Evolutionary conservation across 73 alveolate genomes (phyloP).

Genomic region (Paramecium tetraurelia): DNA sequence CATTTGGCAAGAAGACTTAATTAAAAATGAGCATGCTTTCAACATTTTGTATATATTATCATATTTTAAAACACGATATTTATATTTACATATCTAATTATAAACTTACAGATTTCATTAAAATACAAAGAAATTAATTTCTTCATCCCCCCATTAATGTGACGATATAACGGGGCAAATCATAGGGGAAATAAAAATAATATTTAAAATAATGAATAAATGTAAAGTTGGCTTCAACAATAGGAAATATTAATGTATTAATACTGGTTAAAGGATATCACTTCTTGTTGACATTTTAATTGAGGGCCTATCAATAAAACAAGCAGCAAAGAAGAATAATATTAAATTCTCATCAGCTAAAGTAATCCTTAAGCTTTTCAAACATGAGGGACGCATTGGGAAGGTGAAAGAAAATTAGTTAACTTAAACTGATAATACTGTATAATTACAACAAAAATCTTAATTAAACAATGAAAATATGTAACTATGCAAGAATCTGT

Average conservation of each 20-base stretch:
- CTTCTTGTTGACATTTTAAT: neutral
- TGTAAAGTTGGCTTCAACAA: neutral
- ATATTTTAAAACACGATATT: neutral
- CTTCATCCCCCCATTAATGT: neutral
- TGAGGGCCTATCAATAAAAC: neutral
- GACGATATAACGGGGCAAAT: neutral
- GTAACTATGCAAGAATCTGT: neutral
- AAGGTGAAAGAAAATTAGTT: neutral
- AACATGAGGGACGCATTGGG: slow-evolving; percentile 58
- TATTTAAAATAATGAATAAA: neutral
- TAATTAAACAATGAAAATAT: neutral
- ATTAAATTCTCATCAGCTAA: slow-evolving; percentile 56
- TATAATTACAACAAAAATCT: neutral
- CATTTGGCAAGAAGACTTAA: neutral
- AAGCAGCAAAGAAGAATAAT: slow-evolving; percentile 42
- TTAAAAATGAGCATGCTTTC: neutral
- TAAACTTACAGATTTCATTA: neutral
- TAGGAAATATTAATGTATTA: neutral
- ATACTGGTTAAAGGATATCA: neutral
- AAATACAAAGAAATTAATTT: neutral
- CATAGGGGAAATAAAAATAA: neutral
- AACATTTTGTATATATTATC: neutral
- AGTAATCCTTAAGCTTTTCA: slow-evolving; percentile 37
- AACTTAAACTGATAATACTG: neutral
- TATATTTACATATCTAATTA: neutral